Conservation (phyloP, 2,329 filamentous ascomycete species). For the Venturia oleaginea region DNA sequence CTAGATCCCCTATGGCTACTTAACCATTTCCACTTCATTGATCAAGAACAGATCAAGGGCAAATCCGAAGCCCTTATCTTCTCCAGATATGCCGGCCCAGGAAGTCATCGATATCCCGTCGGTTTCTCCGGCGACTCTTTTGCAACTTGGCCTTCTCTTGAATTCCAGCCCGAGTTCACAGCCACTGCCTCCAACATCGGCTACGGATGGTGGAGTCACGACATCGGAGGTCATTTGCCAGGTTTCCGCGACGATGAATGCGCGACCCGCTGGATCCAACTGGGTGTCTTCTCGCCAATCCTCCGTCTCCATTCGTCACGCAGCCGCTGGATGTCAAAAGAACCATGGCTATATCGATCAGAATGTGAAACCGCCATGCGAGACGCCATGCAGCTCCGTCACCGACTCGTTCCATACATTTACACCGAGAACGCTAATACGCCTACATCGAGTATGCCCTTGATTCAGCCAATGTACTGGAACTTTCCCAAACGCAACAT, state of each 20-base stretch:
- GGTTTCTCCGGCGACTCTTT: slow-evolving; percentile 56
- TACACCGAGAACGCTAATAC: slow-evolving; percentile 46
- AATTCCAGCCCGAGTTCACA: slow-evolving; percentile 59
- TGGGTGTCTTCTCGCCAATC: slow-evolving; percentile 53
- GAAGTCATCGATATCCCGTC: slow-evolving; percentile 54
- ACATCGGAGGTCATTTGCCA: slow-evolving; percentile 55
- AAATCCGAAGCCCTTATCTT: slow-evolving; percentile 44
- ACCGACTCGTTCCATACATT: slow-evolving; percentile 51
- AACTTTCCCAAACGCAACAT: slow-evolving; percentile 42
- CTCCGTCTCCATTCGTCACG: slow-evolving; percentile 52
- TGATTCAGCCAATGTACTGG: slow-evolving; percentile 58
- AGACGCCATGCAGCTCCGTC: slow-evolving; percentile 44
- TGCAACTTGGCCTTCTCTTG: slow-evolving; percentile 50
- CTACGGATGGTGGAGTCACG: slow-evolving; percentile 61
- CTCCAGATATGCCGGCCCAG: slow-evolving; percentile 53
- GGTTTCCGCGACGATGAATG: slow-evolving; percentile 51
- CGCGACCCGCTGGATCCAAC: slow-evolving; percentile 51
- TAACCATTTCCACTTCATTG: slow-evolving; percentile 56
- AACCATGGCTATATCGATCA: slow-evolving; percentile 49
- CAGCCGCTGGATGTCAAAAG: slow-evolving; percentile 50
- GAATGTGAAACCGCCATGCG: slow-evolving; percentile 39
- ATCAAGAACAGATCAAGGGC: slow-evolving; percentile 33
- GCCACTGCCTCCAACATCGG: slow-evolving; percentile 58
- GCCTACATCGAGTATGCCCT: slow-evolving; percentile 37
- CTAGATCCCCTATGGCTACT: slow-evolving; percentile 56